Percentiles rank a stretch among this genome's conserved stretches.
Evolutionary conservation across 2,329 filamentous ascomycete genomes (phyloP).

Genomic region (Aaosphaeria arxii): DNA sequence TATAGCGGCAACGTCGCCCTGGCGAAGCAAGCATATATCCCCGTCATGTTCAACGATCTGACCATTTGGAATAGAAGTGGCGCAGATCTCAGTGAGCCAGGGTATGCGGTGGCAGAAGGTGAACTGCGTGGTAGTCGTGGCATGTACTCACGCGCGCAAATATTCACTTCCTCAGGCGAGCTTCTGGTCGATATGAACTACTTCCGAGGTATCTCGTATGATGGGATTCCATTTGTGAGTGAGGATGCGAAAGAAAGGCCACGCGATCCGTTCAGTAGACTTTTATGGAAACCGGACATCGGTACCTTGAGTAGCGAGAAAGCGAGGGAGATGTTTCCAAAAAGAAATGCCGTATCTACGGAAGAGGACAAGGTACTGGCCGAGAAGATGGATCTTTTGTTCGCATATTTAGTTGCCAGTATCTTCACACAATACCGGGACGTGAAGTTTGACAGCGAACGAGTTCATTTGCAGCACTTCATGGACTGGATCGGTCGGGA

Average conservation of each 20-base stretch:
- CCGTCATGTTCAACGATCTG: slow-evolving; percentile 16
- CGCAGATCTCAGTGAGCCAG: background rate
- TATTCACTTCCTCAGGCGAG: slow-evolving; percentile 3
- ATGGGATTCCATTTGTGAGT: slow-evolving; percentile 1
- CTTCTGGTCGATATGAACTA: slow-evolving; percentile 7
- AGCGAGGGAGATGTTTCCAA: slow-evolving; percentile 3
- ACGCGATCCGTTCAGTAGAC: slow-evolving; percentile 7
- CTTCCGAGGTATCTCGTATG: slow-evolving; percentile 1
- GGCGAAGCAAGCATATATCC: slow-evolving; percentile 7
- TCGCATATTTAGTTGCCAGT: background rate
- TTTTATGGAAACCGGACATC: slow-evolving; percentile 19
- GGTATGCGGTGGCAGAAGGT: slow-evolving; percentile 7
- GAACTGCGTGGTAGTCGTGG: slow-evolving; percentile 7
- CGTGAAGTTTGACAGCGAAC: too few relatives aligned
- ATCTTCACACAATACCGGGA: background rate
- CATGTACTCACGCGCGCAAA: slow-evolving; percentile 2
- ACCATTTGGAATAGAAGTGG: slow-evolving; percentile 6
- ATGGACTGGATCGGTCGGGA: background rate
- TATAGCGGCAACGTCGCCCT: slow-evolving; percentile 2
- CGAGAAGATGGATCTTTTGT: background rate
- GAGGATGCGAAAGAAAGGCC: background rate
- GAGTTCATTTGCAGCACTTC: background rate
- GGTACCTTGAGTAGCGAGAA: slow-evolving; percentile 2
- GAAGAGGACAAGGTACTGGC: background rate
- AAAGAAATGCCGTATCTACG: background rate